A percentile compares a stretch with the other conserved stretches of the same genome.
Evolutionary conservation across 1,139 yeast genomes (phyloP).

Genomic region (Magnusiomyces tetraspermus): DNA sequence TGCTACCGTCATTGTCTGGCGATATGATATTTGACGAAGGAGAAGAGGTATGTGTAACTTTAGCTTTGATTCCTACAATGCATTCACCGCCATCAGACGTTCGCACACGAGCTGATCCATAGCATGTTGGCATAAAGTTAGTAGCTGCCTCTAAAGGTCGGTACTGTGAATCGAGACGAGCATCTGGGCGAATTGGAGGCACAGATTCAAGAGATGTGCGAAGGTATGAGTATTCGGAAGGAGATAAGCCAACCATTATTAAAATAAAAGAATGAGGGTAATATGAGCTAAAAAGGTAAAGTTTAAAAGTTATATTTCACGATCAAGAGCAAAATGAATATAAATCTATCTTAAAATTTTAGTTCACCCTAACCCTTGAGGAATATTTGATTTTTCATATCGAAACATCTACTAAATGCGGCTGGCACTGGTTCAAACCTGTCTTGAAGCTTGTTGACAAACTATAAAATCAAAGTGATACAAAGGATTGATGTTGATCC

Average conservation of each 20-base stretch:
- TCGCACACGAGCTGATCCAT: slow-evolving; percentile 84
- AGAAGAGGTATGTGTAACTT: slow-evolving; percentile 53
- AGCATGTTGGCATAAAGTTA: slow-evolving; percentile 72
- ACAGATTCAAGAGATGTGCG: slow-evolving; percentile 56
- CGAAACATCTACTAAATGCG: no score
- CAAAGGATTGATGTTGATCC: no score
- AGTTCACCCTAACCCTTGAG: no score
- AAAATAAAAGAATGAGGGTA: no score
- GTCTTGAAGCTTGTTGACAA: no score
- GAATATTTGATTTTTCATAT: no score
- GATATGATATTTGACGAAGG: not conserved
- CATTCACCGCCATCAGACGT: slow-evolving; percentile 88
- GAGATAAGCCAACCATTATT: slow-evolving; percentile 43
- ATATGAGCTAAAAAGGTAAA: no score
- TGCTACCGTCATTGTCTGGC: not conserved
- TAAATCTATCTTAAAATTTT: no score
- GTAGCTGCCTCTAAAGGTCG: slow-evolving; percentile 80
- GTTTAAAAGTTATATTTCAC: no score
- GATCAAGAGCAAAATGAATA: no score
- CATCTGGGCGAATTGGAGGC: slow-evolving; percentile 75
- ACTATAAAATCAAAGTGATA: no score
- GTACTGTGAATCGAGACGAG: slow-evolving; percentile 62
- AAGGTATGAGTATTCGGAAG: slow-evolving; percentile 76
- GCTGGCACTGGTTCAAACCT: no score
- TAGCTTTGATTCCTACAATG: slow-evolving; percentile 78